Evolutionary conservation across 2,329 filamentous ascomycete species (phyloP), one percentile per base, ranked within the genome.

Genomic region (Colletotrichum spinosum): DNA sequence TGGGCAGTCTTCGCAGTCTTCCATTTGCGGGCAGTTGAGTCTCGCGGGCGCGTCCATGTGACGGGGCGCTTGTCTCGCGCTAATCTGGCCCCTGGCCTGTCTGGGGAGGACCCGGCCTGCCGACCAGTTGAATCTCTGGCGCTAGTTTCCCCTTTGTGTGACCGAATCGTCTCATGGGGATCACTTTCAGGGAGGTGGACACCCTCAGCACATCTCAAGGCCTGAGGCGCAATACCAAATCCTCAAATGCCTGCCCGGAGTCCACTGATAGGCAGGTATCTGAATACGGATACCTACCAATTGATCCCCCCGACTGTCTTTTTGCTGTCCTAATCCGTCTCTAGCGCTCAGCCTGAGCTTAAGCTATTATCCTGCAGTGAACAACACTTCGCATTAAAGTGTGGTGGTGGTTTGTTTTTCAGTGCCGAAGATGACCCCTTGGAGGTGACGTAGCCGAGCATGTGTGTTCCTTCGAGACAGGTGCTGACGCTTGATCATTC

Each of bases 391-490:
- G 15, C 34, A 15, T 63, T 56, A 67, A 65, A 65, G 60, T 63
- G 65, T 63, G 65, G 64, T 44, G 41, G 55, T 65, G 59, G 37
- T 66, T 67, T 55, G 52, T 65, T 48, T 48, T 68, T 59, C 60
- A 64, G 52, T 60, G 65, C 60, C 50, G 58, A 65, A 66, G 54
- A 65, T 60, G 65, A 67, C 50, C 60, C 62, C 54, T 51, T 55
- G 60, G 46, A 68, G 48, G 55, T 65, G 65, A 61, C 55, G 61
- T 49, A 63, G 49, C 62, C 50, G 58, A 63, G 66, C 58, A 66
- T 68, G 49, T 53, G 54, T 63, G 59, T 53, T 68, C 62, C 62
- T 61, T 66, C 50, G 62, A 58, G 62, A 62, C 55, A 55, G 55
- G 58, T 54, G 52, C 65, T 54, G 58, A 64, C 55, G 63, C 67